Evolutionary conservation across 2,329 filamentous ascomycete species (phyloP).

Genomic region (Truncatella angustata): DNA sequence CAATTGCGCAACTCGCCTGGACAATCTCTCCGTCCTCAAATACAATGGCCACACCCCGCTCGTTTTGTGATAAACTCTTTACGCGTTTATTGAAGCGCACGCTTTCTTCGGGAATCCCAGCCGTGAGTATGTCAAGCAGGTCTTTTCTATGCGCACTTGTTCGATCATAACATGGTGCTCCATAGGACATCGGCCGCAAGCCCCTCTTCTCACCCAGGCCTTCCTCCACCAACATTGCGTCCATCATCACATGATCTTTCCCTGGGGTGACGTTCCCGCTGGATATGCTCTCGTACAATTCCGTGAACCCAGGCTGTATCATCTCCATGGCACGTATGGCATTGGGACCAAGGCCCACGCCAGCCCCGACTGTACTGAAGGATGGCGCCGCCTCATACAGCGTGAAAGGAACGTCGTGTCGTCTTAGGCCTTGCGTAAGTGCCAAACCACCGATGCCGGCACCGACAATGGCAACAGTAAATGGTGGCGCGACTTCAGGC

Average conservation of each 20-base stretch:
- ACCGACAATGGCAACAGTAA: slow-evolving; percentile 24
- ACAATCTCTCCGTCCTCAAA: slow-evolving; percentile 22
- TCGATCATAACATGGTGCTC: slow-evolving; percentile 33
- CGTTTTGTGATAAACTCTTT: slow-evolving; percentile 18
- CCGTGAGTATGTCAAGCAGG: slow-evolving; percentile 39
- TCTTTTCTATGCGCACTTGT: slow-evolving; percentile 39
- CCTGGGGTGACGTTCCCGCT: slow-evolving; percentile 34
- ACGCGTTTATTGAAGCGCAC: slow-evolving; percentile 25
- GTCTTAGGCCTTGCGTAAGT: slow-evolving; percentile 25
- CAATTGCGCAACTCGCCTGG: slow-evolving; percentile 20
- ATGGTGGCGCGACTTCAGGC: slow-evolving; percentile 5
- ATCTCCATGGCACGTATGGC: slow-evolving; percentile 38
- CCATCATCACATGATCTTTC: slow-evolving; percentile 38
- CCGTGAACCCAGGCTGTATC: slow-evolving; percentile 34
- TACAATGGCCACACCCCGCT: slow-evolving; percentile 17
- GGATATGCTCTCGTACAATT: slow-evolving; percentile 35
- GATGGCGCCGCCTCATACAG: slow-evolving; percentile 23
- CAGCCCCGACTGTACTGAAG: slow-evolving; percentile 25
- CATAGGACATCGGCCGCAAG: slow-evolving; percentile 34
- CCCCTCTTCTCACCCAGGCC: slow-evolving; percentile 34
- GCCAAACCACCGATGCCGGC: slow-evolving; percentile 27
- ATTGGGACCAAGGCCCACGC: slow-evolving; percentile 38
- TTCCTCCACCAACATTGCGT: slow-evolving; percentile 36
- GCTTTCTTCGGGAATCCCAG: slow-evolving; percentile 22
- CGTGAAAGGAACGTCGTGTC: slow-evolving; percentile 22